Evolutionary conservation across 352 stramenopile species (phyloP).

Genomic region (Globisporangium orthogonon): DNA sequence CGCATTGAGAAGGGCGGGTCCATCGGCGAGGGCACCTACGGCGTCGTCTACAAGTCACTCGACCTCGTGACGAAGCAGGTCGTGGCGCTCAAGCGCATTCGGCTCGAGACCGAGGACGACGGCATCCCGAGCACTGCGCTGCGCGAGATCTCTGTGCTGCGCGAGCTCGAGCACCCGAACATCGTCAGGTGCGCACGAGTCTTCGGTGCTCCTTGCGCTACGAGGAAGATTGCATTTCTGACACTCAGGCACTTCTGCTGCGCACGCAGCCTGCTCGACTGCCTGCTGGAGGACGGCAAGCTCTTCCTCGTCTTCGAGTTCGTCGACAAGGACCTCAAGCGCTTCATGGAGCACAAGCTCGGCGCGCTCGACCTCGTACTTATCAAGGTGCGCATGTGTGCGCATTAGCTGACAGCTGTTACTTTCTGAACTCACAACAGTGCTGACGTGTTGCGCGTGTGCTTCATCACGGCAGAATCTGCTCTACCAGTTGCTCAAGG

Average conservation of each 20-base stretch:
- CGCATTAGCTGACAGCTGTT: neutral
- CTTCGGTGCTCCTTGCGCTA: neutral
- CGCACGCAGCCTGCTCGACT: conserved; percentile 82
- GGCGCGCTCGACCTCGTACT: conserved; percentile 47
- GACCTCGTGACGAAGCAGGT: conserved; percentile 89
- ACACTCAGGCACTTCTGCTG: neutral
- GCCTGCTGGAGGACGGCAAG: conserved; percentile 92
- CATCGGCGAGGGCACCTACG: conserved; percentile 95
- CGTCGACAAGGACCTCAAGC: conserved; percentile 97
- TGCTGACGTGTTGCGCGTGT: neutral
- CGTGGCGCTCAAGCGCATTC: conserved; percentile 95
- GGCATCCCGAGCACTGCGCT: conserved; percentile 98
- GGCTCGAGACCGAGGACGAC: conserved; percentile 98
- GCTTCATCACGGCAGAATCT: conserved; percentile 26
- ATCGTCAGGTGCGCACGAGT: conserved; percentile 86
- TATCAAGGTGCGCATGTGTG: conserved; percentile 38
- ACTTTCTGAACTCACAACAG: neutral
- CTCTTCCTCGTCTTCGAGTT: conserved; percentile 99
- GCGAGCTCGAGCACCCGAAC: conserved; percentile 97
- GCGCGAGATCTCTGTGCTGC: conserved; percentile 97
- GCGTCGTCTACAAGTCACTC: conserved; percentile 95
- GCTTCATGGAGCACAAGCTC: conserved; percentile 90
- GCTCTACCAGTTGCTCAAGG: conserved; percentile 84
- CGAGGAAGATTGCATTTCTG: neutral
- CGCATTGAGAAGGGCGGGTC: conserved; percentile 91